Base-by-base conservation (phyloP, 2,329 filamentous ascomycete genomes). In the Beauveria varroae region DNA sequence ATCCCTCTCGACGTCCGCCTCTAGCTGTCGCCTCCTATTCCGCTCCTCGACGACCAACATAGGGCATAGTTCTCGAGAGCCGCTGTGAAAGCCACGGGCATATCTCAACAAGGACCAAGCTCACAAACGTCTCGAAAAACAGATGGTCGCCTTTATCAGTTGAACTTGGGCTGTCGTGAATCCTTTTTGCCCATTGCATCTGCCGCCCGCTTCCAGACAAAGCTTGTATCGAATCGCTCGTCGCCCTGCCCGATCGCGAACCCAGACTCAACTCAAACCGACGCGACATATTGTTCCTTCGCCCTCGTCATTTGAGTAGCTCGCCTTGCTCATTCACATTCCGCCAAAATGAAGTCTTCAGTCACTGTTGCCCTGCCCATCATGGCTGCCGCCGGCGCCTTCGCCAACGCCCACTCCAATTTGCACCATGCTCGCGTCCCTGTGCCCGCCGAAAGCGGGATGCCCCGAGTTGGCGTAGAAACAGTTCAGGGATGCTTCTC, bases 401-500 rank as follows among this genome's bases (percentile, higher is more conserved):
- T 64, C 12, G 68, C 67, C 30, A 64, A 65, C 6, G 65, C 61
- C 14, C 49, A 53, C 43, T 34, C 53, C 24, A 50, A 62, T 16
- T 7, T 57, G 14, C 60, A 62, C 40, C 46, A 58, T 51, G 44
- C 55, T 61, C 46, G 57, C 20, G 53, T 52, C 41, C 43, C 57
- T 24, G 57, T 63, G 22, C 41, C 49, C 10, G 66, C 65, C 40
- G 74, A 80, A 8, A 69, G 74, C 0, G 57, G 66, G n/a, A 56
- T 67, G 1, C 78, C 81, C 0, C 65, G 69, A 4, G 64, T 70
- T 5, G 72, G 73, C n/a, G 68, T 72, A 9, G 66, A 72, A 49
- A 78, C 75, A 2, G 75, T 78, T 1, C 79, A 83, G 24, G 83
- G 83, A 20, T 86, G 83, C 69, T 86, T 73, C 69, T 73, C 69